These are phyloP conservation scores for Quercus robur DNA, from an alignment of 306 rosid genomes.

Conservation along the genomic window DNA sequence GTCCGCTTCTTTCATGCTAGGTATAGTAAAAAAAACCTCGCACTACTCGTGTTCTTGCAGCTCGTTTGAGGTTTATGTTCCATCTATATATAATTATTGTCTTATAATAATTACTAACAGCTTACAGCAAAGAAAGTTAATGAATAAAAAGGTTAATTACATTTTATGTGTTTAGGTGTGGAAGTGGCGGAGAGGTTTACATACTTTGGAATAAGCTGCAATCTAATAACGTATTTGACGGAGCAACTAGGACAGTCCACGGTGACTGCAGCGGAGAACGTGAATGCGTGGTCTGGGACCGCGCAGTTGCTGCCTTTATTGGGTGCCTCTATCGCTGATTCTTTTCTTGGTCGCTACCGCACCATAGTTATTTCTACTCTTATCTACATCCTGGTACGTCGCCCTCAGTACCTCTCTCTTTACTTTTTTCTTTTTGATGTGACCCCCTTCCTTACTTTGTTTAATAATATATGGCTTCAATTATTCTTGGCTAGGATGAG, in stretches of 20 bases:
- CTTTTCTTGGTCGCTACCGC: slow-evolving; percentile 44
- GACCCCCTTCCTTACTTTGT: too few species aligned
- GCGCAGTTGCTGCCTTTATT: slow-evolving; percentile 35
- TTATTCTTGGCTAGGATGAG: too few species aligned
- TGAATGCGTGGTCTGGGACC: slow-evolving; percentile 38
- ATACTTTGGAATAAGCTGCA: slow-evolving; percentile 31
- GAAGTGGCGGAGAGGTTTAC: slow-evolving; percentile 54
- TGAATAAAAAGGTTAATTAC: too few species aligned
- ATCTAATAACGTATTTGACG: slow-evolving; percentile 38
- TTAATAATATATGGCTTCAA: too few species aligned
- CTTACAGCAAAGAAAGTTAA: too few species aligned
- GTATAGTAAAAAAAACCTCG: neutral
- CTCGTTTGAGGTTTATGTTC: too few species aligned
- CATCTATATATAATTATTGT: too few species aligned
- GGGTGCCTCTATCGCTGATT: slow-evolving; percentile 43
- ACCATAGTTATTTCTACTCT: slow-evolving; percentile 27
- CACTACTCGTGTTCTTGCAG: too few species aligned
- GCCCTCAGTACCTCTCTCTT: neutral
- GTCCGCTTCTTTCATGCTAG: slow-evolving; percentile 40
- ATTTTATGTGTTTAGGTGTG: slow-evolving; percentile 16
- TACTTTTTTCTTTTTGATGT: too few species aligned
- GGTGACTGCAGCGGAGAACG: slow-evolving; percentile 31
- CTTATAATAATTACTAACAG: too few species aligned
- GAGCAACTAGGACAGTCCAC: slow-evolving; percentile 43
- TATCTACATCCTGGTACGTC: slow-evolving; percentile 40